Evolutionary conservation across 78 protist genomes (phyloP).

Genomic region (Cavenderia fasciculata): DNA sequence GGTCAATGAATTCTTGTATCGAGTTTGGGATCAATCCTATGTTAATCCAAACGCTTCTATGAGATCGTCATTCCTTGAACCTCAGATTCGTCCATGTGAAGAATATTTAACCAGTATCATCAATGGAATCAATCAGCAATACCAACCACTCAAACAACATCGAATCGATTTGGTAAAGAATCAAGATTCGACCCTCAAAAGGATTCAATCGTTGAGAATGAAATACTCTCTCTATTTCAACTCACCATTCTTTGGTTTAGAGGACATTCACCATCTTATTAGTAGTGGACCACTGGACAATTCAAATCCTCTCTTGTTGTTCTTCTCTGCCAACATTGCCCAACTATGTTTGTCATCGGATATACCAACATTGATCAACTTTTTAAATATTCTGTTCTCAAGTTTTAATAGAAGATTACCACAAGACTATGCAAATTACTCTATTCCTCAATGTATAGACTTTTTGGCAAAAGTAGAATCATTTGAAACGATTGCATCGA

Average conservation of each 20-base stretch:
- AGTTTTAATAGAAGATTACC: background rate
- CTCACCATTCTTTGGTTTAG: background rate
- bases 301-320: background rate
- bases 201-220: background rate
- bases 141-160: background rate
- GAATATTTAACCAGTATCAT: background rate
- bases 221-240: background rate
- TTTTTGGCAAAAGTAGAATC: background rate
- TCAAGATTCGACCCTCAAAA: background rate
- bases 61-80: background rate
- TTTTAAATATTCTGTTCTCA: background rate
- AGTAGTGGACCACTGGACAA: background rate
- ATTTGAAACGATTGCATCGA: background rate
- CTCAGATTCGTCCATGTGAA: background rate
- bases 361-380: slow-evolving; percentile 20
- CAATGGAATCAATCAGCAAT: background rate
- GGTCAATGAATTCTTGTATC: background rate
- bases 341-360: background rate
- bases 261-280: background rate
- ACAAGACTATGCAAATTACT: background rate
- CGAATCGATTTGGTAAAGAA: background rate
- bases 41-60: background rate
- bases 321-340: background rate
- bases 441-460: background rate
- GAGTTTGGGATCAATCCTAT: slow-evolving; percentile 8